phyloP scores from a whole-genome alignment of 164 flowering plant genomes.

The Pachysandra terminalis region DNA sequence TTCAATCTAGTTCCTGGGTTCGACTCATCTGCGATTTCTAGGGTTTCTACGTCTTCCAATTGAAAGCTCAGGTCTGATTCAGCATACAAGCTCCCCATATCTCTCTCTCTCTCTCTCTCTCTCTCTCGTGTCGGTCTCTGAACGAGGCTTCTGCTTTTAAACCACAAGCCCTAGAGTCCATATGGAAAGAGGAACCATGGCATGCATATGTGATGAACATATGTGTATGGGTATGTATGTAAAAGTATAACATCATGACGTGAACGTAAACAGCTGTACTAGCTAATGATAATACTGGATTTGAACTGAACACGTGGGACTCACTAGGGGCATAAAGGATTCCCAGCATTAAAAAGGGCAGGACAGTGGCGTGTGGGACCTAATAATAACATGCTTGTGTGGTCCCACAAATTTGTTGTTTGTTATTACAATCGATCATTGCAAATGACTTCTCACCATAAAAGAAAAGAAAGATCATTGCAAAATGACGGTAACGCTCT shows the following conservation, averaged over 20 bases:
- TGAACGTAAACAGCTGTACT: not conserved
- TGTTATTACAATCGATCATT: too few relatives aligned
- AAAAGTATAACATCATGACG: not conserved
- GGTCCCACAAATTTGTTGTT: not conserved
- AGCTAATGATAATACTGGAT: not conserved
- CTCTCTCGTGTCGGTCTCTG: not conserved
- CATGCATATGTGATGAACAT: not conserved
- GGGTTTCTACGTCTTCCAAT: slow-evolving; percentile 1
- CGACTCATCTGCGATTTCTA: not conserved
- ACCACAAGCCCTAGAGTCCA: not conserved
- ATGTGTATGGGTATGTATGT: not conserved
- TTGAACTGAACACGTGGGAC: not conserved
- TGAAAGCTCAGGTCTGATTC: not conserved
- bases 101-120: not conserved
- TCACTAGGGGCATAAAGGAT: not conserved
- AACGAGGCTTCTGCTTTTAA: not conserved
- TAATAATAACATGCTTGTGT: too few relatives aligned
- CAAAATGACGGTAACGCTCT: too few relatives aligned
- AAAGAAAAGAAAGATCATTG: too few relatives aligned
- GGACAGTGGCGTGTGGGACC: not conserved
- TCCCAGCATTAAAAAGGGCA: not conserved
- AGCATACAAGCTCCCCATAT: not conserved
- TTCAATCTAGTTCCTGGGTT: not conserved
- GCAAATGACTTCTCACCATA: too few relatives aligned
- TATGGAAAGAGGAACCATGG: too few relatives aligned